A percentile compares a stretch with the other conserved stretches of the same genome.
Evolutionary conservation across 1,284 basidiomycete species (phyloP).

Genomic region (Exobasidium cylindrosporum): DNA sequence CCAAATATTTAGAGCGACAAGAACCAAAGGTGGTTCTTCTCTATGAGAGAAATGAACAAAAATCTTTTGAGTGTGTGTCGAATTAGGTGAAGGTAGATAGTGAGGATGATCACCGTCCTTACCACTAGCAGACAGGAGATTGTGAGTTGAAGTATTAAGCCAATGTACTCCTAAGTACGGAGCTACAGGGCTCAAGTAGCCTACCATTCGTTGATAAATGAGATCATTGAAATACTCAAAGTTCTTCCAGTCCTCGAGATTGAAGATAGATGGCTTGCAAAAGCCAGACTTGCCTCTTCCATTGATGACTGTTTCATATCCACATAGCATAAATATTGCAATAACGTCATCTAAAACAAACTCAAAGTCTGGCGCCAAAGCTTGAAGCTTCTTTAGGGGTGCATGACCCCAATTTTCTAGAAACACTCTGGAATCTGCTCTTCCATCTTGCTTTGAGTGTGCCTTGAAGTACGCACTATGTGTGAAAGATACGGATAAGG

Average conservation of each 20-base stretch:
- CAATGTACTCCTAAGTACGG: constrained; percentile 58
- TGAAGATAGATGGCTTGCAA: constrained; percentile 48
- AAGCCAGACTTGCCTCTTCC: constrained; percentile 12
- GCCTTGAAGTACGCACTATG: neutral
- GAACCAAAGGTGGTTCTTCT: constrained; percentile 58
- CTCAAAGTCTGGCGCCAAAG: constrained; percentile 31
- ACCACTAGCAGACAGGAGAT: constrained; percentile 22
- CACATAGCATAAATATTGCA: constrained; percentile 56
- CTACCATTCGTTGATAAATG: constrained; percentile 57
- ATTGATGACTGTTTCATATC: constrained; percentile 56
- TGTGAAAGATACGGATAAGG: neutral
- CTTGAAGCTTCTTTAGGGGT: constrained; percentile 46
- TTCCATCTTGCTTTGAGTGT: constrained; percentile 56
- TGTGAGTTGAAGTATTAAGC: constrained; percentile 56
- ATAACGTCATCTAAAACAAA: constrained; percentile 50
- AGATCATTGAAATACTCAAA: constrained; percentile 57
- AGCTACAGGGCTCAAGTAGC: constrained; percentile 55
- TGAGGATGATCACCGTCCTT: constrained; percentile 13
- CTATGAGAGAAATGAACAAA: constrained; percentile 58
- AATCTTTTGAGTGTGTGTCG: constrained; percentile 51
- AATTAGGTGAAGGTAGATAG: constrained; percentile 25
- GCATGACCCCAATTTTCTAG: constrained; percentile 52
- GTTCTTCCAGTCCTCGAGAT: constrained; percentile 21
- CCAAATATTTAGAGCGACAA: constrained; percentile 58
- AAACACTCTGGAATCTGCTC: constrained; percentile 56